Conservation (phyloP, 345 rosid genomes). For the Psidium guajava region DNA sequence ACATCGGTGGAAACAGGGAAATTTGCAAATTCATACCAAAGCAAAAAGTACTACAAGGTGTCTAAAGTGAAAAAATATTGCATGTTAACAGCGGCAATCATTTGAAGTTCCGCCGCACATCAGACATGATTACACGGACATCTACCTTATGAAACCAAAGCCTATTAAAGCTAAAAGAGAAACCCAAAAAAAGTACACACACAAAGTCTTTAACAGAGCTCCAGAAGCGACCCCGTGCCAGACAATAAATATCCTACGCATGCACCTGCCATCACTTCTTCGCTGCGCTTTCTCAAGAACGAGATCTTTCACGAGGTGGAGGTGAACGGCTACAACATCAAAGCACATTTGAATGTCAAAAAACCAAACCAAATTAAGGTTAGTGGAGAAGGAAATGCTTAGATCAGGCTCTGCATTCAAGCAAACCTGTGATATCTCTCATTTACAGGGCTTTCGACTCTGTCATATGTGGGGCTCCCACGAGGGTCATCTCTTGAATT, state of each 20-base stretch:
- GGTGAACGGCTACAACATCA: constrained; percentile 28
- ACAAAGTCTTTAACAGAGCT: neutral
- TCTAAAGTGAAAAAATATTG: neutral
- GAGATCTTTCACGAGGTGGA: constrained; percentile 27
- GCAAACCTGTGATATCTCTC: constrained; percentile 40
- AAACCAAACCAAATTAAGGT: neutral
- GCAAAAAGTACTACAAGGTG: neutral
- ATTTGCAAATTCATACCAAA: neutral
- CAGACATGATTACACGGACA: neutral
- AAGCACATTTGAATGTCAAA: neutral
- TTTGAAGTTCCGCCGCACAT: neutral
- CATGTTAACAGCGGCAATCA: neutral
- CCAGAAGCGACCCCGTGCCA: neutral
- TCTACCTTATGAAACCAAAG: neutral
- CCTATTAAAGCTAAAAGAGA: neutral
- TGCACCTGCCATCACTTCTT: neutral
- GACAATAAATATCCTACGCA: neutral
- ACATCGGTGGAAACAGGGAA: neutral
- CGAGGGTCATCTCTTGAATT: constrained; percentile 31
- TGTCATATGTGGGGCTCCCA: constrained; percentile 40
- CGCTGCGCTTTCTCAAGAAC: constrained; percentile 3
- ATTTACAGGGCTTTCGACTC: constrained; percentile 53
- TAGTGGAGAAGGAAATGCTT: neutral
- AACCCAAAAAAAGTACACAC: neutral
- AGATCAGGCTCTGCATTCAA: neutral